Conservation (phyloP, 192 early-diverging fungal genomes). For the Coemansia sp. region DNA sequence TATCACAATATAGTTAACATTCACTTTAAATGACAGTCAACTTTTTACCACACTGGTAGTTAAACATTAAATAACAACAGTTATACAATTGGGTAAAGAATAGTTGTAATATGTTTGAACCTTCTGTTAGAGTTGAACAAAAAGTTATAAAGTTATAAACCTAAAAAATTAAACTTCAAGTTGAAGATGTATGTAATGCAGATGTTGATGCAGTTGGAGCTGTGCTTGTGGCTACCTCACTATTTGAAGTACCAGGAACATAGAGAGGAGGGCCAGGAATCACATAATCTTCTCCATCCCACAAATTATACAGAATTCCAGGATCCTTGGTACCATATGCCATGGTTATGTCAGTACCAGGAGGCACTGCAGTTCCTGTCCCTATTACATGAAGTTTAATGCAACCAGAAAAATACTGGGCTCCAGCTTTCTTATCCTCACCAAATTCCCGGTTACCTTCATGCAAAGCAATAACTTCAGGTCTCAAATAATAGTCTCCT, state of each 20-base stretch:
- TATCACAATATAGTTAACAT: too few relatives aligned
- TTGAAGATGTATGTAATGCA: too few relatives aligned
- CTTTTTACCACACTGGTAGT: too few relatives aligned
- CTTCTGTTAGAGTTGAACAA: too few relatives aligned
- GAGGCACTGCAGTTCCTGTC: constrained; percentile 9
- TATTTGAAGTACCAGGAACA: neutral
- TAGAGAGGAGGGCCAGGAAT: constrained; percentile 16
- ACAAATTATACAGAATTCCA: constrained; percentile 11
- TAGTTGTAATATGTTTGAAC: too few relatives aligned
- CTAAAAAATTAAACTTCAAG: too few relatives aligned
- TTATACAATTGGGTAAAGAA: too few relatives aligned
- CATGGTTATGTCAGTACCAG: constrained; percentile 15
- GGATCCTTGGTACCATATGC: constrained; percentile 16
- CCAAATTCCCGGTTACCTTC: constrained; percentile 4
- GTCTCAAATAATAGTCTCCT: constrained; percentile 27
- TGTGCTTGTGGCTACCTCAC: too few relatives aligned
- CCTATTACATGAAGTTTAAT: constrained; percentile 11
- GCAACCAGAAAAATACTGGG: constrained; percentile 25
- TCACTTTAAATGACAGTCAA: too few relatives aligned
- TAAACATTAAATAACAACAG: too few relatives aligned
- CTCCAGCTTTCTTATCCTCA: neutral
- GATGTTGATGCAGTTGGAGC: too few relatives aligned
- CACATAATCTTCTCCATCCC: constrained; percentile 2
- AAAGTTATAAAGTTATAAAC: too few relatives aligned
- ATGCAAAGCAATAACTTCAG: constrained; percentile 28